Conservation (phyloP, 352 stramenopile genomes). For the Globisporangium cystogenes region DNA sequence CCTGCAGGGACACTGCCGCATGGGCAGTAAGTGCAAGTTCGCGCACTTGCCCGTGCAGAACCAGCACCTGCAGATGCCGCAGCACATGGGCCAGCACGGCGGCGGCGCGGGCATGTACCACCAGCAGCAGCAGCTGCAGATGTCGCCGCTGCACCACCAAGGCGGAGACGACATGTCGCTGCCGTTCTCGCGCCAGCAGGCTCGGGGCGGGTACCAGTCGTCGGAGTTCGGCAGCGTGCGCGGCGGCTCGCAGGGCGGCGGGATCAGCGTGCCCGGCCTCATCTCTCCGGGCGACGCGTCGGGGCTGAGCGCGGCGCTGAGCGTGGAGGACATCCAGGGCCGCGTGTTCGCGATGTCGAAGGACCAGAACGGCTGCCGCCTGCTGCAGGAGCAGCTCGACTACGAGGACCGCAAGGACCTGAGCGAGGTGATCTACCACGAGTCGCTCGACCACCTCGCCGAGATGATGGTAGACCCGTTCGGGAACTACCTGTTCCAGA, state of each 20-base stretch:
- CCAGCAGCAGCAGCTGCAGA: conserved; percentile 7
- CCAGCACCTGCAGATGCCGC: conserved; percentile 21
- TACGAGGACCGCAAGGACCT: conserved; percentile 88
- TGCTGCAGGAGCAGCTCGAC: conserved; percentile 96
- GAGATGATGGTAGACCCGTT: conserved; percentile 99
- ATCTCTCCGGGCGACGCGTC: conserved; percentile 6
- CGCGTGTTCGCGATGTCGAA: conserved; percentile 89
- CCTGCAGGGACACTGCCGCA: conserved; percentile 76
- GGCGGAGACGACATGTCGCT: conserved; percentile 6
- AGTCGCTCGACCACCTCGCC: conserved; percentile 94
- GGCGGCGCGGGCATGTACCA: neutral
- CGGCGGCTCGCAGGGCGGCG: conserved; percentile 4
- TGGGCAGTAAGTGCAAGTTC: conserved; percentile 86
- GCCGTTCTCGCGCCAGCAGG: conserved; percentile 9
- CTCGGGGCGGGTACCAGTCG: conserved; percentile 2
- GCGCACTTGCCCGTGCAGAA: conserved; percentile 46
- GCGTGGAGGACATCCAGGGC: conserved; percentile 68
- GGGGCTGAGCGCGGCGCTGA: conserved; percentile 38
- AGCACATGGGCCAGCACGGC: conserved; percentile 1
- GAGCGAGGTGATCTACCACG: conserved; percentile 94
- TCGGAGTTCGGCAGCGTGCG: conserved; percentile 1
- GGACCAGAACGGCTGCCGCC: conserved; percentile 96
- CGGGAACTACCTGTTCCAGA: conserved; percentile 99
- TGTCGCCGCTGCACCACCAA: conserved; percentile 12
- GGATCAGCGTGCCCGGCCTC: conserved; percentile 1